Evolutionary conservation across 495 filamentous ascomycete genomes (phyloP), one percentile per base, ranked within the genome.

Genomic region (Penicillium goetzii): DNA sequence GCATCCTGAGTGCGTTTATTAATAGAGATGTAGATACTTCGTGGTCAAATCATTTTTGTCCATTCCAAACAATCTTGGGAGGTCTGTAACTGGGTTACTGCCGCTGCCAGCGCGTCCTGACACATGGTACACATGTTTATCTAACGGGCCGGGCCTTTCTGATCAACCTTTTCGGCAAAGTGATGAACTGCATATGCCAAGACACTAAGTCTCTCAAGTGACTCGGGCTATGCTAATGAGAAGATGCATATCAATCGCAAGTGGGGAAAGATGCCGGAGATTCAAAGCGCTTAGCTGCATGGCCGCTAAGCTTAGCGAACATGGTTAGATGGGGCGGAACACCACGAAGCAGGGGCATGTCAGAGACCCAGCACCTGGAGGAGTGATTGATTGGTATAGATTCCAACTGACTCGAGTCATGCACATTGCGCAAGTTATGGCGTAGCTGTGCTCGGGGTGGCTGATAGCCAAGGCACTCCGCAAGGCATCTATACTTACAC

Each of bases 181-280:
- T 56, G 30, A 38, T 38, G 30, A 34, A 38, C 53, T 36, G 32
- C 53, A 56, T 56, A 51, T 36, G 53, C 30, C 32, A 36, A 38
- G 53, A 36, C 19, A 25, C 28, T n/a, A n/a, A 30, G 23, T 33
- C 17, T 56, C 9, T 38, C 53, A 56, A 36, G 8, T 33, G 33
- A 47, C 41, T 23, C 7, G 41, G 19, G 19, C 41, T 47, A 23
- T 47, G 21, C 41, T 23, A 47, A 23, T 21, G 11, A 47, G n/a
- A 23, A 21, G n/a, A 15, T 23, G 19, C 21, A 19, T 23, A 23
- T 47, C 7, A 47, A 9, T 23, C 19, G 6, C 3, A 23, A 47
- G 19, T 47, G 41, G 41, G 41, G 19, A 47, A 47, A 23, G 19
- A 47, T 47, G 19, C 6, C n/a, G 21, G 11, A 47, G 41, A 23